These are phyloP conservation scores for Pseudozyma thailandica DNA, from an alignment of 1,284 basidiomycete species.

Conservation along the genomic window DNA sequence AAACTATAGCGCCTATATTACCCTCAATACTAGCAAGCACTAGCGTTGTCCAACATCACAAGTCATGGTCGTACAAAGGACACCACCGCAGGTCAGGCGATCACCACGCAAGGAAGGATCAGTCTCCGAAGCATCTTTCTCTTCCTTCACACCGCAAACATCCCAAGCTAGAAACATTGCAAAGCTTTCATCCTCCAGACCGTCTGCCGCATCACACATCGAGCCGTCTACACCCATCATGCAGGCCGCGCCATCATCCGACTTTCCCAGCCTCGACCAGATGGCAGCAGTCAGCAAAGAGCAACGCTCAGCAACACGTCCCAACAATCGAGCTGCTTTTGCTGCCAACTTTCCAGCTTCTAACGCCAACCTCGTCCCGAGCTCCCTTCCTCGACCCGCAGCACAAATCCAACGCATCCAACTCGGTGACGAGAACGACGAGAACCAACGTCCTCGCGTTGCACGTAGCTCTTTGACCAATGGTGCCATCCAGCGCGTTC, in stretches of 20 bases:
- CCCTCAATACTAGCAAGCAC: background rate
- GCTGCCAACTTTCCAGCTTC: constrained; percentile 27
- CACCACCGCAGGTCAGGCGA: constrained; percentile 33
- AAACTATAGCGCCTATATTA: background rate
- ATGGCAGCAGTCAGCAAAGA: constrained; percentile 48
- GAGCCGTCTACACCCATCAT: constrained; percentile 33
- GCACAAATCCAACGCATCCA: constrained; percentile 19
- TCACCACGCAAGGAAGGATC: constrained; percentile 33
- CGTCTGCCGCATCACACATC: constrained; percentile 14
- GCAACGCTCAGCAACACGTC: constrained; percentile 28
- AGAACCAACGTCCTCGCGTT: constrained; percentile 20
- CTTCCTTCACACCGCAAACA: constrained; percentile 12
- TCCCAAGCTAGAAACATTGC: constrained; percentile 17
- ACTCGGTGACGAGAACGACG: constrained; percentile 1
- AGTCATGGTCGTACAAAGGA: constrained; percentile 35
- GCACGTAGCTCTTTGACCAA: constrained; percentile 44
- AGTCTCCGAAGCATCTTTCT: constrained; percentile 12
- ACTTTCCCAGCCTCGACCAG: constrained; percentile 46
- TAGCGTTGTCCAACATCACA: too few species aligned
- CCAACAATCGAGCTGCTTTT: constrained; percentile 32
- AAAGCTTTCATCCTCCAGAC: constrained; percentile 16
- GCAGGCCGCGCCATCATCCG: constrained; percentile 12
- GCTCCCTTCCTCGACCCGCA: constrained; percentile 32
- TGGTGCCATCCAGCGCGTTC: constrained; percentile 36
- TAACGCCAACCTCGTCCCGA: constrained; percentile 22